Conservation (phyloP, 768 basidiomycete species). For the Candolleomyces aberdarensis region DNA sequence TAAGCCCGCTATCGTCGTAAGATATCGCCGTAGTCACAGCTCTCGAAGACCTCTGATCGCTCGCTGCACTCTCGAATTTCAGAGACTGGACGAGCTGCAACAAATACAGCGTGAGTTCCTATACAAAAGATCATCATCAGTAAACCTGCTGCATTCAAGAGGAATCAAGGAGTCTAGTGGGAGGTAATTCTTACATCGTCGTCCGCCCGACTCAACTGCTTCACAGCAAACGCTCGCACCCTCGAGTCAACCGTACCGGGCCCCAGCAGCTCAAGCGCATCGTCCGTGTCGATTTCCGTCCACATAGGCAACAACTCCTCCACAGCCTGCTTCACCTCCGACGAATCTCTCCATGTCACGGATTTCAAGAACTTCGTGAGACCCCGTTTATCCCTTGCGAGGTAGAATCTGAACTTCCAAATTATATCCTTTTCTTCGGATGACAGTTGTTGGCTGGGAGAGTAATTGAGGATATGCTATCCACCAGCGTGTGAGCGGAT, state of each 20-base stretch:
- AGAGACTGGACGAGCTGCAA: constrained; percentile 97
- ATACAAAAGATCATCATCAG: constrained; percentile 9
- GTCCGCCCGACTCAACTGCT: constrained; percentile 85
- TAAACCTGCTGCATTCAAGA: neutral
- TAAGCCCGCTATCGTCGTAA: constrained; percentile 88
- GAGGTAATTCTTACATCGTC: constrained; percentile 94
- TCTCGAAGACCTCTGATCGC: constrained; percentile 72
- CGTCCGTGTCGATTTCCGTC: constrained; percentile 96
- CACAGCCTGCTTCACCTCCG: constrained; percentile 96
- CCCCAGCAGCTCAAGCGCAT: constrained; percentile 91
- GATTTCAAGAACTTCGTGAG: constrained; percentile 97
- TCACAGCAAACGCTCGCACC: constrained; percentile 92
- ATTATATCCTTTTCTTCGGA: constrained; percentile 94
- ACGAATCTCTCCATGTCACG: constrained; percentile 94
- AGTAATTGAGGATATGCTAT: constrained; percentile 86
- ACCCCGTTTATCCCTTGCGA: constrained; percentile 87
- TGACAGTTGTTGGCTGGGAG: constrained; percentile 82
- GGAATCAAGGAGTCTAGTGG: constrained; percentile 5
- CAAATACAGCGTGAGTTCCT: constrained; percentile 92
- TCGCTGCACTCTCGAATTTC: constrained; percentile 87
- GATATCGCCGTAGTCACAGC: constrained; percentile 72
- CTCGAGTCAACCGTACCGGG: constrained; percentile 88
- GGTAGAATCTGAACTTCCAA: constrained; percentile 99
- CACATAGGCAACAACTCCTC: constrained; percentile 94
- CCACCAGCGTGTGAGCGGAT: neutral